Evolutionary conservation across 2,329 filamentous ascomycete species (phyloP).

Genomic region (Trichoderma sp.): DNA sequence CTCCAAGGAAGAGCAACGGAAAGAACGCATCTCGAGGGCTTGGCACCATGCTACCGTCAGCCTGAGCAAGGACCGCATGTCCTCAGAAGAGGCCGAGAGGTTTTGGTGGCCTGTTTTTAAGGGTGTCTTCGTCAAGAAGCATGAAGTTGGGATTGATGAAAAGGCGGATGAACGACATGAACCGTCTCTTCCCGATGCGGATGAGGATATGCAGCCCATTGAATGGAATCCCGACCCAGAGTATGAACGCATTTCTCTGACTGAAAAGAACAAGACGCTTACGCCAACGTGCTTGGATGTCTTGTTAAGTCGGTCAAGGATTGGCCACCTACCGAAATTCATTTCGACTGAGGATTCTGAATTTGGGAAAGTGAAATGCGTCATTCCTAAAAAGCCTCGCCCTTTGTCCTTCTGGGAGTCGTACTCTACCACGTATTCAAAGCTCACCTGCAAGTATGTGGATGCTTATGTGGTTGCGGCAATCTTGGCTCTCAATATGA

Average conservation of each 20-base stretch:
- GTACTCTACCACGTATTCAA: neutral
- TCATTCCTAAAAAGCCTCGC: neutral
- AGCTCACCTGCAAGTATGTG: neutral
- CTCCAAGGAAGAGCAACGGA: neutral
- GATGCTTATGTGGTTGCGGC: constrained; percentile 9
- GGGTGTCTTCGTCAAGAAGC: neutral
- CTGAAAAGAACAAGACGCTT: neutral
- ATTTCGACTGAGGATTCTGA: neutral
- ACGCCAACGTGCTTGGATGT: neutral
- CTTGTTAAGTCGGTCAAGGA: neutral
- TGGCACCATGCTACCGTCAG: constrained; percentile 4
- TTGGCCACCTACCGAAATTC: neutral
- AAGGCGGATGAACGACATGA: neutral
- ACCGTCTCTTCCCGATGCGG: neutral
- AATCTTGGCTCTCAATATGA: neutral
- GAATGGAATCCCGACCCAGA: constrained; percentile 18
- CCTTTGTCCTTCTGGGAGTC: neutral
- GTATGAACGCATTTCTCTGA: neutral
- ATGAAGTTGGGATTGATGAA: constrained; percentile 2
- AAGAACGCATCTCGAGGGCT: neutral
- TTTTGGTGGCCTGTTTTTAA: constrained; percentile 4
- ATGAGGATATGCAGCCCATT: neutral
- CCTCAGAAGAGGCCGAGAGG: constrained; percentile 6
- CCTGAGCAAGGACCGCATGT: constrained; percentile 11
- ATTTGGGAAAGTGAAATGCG: neutral